These are phyloP conservation scores for Babesia caballi DNA, from an alignment of 169 alveolate species.

Conservation along the genomic window DNA sequence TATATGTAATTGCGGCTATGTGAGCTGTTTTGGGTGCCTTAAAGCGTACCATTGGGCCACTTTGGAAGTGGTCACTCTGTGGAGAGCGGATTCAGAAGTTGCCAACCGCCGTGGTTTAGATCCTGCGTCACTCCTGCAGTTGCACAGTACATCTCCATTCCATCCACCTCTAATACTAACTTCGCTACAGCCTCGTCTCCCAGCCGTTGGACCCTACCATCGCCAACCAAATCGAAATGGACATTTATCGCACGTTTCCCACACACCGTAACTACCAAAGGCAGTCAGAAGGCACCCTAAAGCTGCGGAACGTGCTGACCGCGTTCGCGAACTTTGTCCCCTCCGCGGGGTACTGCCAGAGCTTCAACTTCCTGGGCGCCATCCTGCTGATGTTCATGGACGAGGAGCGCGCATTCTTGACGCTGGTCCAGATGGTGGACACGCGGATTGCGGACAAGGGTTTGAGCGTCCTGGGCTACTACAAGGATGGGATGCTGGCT, in stretches of 20 bases:
- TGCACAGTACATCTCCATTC: no score
- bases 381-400: constrained; percentile 77
- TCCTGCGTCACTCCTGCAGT: not conserved
- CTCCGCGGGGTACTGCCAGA: constrained; percentile 77
- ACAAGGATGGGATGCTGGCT: constrained; percentile 79
- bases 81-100: no score
- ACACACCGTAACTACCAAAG: constrained; percentile 70
- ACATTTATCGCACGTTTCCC: constrained; percentile 82
- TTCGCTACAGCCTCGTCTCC: constrained; percentile 30
- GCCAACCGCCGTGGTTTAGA: no score
- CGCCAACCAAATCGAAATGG: constrained; percentile 80
- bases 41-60: no score
- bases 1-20: no score
- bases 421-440: constrained; percentile 80
- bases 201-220: constrained; percentile 69
- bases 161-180: constrained; percentile 36
- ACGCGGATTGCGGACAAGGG: constrained; percentile 75
- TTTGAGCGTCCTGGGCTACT: constrained; percentile 72
- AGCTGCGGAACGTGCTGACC: constrained; percentile 75
- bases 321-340: constrained; percentile 85
- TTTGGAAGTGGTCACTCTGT: no score
- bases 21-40: no score
- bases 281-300: constrained; percentile 65
- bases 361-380: constrained; percentile 82
- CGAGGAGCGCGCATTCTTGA: constrained; percentile 82